Conservation (phyloP, 176 grass and related monocot genomes). For the Eragrostis curvula region DNA sequence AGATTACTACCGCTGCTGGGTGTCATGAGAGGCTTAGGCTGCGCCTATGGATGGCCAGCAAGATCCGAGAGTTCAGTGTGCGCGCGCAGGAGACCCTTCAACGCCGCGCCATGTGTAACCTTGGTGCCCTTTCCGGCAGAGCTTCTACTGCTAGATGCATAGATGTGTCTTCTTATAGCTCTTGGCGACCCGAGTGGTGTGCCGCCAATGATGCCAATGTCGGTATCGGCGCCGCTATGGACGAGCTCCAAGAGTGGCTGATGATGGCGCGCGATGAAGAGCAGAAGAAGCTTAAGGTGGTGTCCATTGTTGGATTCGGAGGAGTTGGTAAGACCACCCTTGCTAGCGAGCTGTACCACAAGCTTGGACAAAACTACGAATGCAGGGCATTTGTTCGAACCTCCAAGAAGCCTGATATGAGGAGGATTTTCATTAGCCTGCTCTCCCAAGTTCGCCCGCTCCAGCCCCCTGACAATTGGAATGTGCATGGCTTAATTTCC, state of each 20-base stretch:
- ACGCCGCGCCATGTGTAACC: neutral
- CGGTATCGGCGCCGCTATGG: neutral
- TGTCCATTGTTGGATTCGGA: slow-evolving; percentile 23
- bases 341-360: slow-evolving; percentile 6
- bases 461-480: slow-evolving; percentile 1
- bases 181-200: no score
- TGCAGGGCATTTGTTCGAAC: slow-evolving; percentile 17
- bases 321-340: slow-evolving; percentile 28
- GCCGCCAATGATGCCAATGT: neutral
- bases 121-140: no score
- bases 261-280: neutral
- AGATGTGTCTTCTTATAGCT: no score
- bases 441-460: slow-evolving; percentile 27
- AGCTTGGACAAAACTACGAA: neutral
- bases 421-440: slow-evolving; percentile 32
- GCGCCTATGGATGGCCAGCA: slow-evolving; percentile 39
- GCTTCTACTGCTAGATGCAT: no score
- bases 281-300: slow-evolving; percentile 28
- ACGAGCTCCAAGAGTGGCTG: slow-evolving; percentile 5
- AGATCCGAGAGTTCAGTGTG: slow-evolving; percentile 35
- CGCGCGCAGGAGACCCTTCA: slow-evolving; percentile 25
- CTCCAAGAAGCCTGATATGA: slow-evolving; percentile 12
- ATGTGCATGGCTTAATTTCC: slow-evolving; percentile 11
- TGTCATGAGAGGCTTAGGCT: neutral
- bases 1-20: neutral